phyloP scores from a whole-genome alignment of 768 basidiomycete genomes.

The Rhizopogon rudus region DNA sequence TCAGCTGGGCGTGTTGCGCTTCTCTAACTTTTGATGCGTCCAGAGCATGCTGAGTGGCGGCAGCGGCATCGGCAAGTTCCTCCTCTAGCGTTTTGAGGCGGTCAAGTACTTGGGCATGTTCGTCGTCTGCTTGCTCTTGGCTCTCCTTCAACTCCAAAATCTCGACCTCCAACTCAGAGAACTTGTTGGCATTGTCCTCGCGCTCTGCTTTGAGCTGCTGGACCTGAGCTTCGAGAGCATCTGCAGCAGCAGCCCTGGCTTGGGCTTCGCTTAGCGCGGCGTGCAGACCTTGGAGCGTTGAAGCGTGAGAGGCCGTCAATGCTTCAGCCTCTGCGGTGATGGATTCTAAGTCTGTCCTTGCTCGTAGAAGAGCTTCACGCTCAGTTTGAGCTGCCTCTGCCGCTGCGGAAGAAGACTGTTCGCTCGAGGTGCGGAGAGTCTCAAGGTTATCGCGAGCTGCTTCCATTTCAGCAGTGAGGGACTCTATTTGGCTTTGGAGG shows the following conservation, averaged over 20 bases:
- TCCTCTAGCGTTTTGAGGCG: slow-evolving; percentile 49
- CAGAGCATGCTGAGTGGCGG: slow-evolving; percentile 42
- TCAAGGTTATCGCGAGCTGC: slow-evolving; percentile 51
- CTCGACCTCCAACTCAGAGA: slow-evolving; percentile 81
- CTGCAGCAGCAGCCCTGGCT: slow-evolving; percentile 36
- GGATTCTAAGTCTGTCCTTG: slow-evolving; percentile 55
- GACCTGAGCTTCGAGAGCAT: slow-evolving; percentile 45
- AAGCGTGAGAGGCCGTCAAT: slow-evolving; percentile 45
- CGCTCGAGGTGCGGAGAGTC: slow-evolving; percentile 41
- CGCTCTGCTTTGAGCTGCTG: slow-evolving; percentile 54
- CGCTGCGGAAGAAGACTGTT: slow-evolving; percentile 37
- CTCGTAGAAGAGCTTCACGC: slow-evolving; percentile 58
- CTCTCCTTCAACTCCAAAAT: slow-evolving; percentile 72
- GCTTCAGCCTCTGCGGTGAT: slow-evolving; percentile 47
- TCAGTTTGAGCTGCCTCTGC: slow-evolving; percentile 53
- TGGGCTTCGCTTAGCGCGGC: slow-evolving; percentile 44
- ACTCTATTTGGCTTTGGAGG: slow-evolving; percentile 46
- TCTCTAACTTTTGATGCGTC: slow-evolving; percentile 46
- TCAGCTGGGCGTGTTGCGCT: slow-evolving; percentile 33
- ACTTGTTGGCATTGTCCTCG: slow-evolving; percentile 63
- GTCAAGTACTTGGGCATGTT: slow-evolving; percentile 38
- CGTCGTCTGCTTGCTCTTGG: slow-evolving; percentile 61
- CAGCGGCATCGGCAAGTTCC: slow-evolving; percentile 44
- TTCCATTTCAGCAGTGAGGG: slow-evolving; percentile 45
- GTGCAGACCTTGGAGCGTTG: slow-evolving; percentile 43